Conservation (phyloP, 306 rosid species). For the Albizia julibrissin region DNA sequence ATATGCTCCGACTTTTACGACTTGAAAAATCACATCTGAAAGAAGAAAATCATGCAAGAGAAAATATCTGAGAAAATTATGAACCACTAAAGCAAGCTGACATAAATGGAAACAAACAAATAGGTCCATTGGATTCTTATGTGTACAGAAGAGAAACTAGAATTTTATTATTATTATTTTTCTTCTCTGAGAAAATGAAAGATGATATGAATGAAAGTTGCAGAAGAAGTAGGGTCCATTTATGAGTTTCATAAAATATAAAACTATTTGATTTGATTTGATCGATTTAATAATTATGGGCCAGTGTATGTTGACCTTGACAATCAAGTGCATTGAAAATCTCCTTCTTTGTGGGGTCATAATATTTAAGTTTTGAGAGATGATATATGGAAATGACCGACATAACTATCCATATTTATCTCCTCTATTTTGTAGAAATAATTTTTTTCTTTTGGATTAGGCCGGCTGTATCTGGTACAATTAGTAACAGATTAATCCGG, state of each 20-base stretch:
- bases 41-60: neutral
- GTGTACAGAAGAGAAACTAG: neutral
- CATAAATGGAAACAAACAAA: neutral
- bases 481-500: too few relatives aligned
- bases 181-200: neutral
- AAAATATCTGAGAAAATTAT: neutral
- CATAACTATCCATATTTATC: neutral
- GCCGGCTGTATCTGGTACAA: too few relatives aligned
- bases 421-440: neutral
- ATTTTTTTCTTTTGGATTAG: too few relatives aligned
- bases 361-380: neutral
- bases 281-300: neutral
- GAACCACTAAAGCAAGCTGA: neutral
- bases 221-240: neutral
- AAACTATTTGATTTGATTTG: neutral
- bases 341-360: conserved; percentile 1
- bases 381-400: neutral
- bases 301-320: neutral
- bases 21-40: neutral
- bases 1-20: neutral
- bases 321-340: neutral
- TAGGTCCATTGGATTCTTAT: neutral
- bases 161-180: neutral
- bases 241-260: neutral
- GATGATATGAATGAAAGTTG: neutral